Evolutionary conservation across 1,284 basidiomycete species (phyloP).

Genomic region (Prillingera fragicola): DNA sequence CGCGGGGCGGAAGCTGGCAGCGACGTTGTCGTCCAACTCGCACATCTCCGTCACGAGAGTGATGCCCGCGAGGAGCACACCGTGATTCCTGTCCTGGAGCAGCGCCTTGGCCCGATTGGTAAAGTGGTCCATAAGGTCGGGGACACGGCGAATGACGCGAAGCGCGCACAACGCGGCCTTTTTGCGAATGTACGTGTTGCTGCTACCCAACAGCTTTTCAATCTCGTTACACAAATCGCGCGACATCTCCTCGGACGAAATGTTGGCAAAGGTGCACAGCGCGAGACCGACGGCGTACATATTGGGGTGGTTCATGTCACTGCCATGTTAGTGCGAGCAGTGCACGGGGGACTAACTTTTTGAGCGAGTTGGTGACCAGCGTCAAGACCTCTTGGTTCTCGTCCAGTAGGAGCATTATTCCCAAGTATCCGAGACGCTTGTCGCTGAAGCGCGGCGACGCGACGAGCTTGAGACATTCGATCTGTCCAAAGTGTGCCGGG

Average conservation of each 20-base stretch:
- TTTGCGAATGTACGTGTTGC: conserved; percentile 98
- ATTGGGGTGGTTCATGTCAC: conserved; percentile 99
- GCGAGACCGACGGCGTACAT: conserved; percentile 98
- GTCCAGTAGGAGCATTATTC: conserved; percentile 95
- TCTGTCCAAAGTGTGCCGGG: conserved; percentile 98
- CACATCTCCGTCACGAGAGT: conserved; percentile 96
- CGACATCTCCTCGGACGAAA: conserved; percentile 98
- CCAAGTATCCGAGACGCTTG: conserved; percentile 93
- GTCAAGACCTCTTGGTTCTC: conserved; percentile 98
- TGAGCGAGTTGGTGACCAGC: conserved; percentile 94
- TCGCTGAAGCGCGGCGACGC: conserved; percentile 96
- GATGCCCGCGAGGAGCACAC: conserved; percentile 86
- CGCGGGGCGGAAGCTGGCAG: conserved; percentile 87
- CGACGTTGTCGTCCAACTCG: conserved; percentile 63
- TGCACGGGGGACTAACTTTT: conserved; percentile 66
- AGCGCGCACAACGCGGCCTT: conserved; percentile 99
- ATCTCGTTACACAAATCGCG: conserved; percentile 94
- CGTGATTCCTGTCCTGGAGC: conserved; percentile 93
- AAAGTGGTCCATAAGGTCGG: conserved; percentile 94
- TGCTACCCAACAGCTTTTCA: conserved; percentile 93
- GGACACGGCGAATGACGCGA: conserved; percentile 91
- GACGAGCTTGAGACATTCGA: conserved; percentile 98
- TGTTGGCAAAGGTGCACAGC: conserved; percentile 97
- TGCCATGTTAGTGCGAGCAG: conserved; percentile 47
- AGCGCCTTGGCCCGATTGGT: conserved; percentile 80